phyloP scores from a whole-genome alignment of 805 yeast species.

The Ogataea dorogensis region DNA sequence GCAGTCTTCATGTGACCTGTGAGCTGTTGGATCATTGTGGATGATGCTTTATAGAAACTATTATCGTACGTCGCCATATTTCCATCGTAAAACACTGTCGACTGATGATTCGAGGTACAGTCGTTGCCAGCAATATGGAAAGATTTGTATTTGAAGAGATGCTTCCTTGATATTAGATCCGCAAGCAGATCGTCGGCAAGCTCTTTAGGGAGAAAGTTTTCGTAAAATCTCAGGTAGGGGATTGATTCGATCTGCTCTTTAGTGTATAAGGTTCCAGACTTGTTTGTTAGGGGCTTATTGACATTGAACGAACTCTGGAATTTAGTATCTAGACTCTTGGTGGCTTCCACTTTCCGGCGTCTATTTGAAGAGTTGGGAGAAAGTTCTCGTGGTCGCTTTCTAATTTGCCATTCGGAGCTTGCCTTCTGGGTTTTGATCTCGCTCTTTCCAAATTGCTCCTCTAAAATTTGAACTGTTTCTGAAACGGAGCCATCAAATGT shows the following conservation, averaged over 20 bases:
- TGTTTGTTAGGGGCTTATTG: slow-evolving; percentile 10
- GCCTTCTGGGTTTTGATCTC: not conserved
- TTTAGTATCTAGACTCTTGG: not conserved
- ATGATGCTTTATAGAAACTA: slow-evolving; percentile 18
- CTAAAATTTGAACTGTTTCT: slow-evolving; percentile 40
- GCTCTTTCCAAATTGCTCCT: slow-evolving; percentile 31
- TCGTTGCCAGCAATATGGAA: slow-evolving; percentile 64
- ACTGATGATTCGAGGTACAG: slow-evolving; percentile 57
- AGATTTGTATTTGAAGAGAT: slow-evolving; percentile 40
- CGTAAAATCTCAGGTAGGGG: slow-evolving; percentile 51
- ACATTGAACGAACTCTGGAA: not conserved
- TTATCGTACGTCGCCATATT: slow-evolving; percentile 25
- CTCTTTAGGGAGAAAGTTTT: slow-evolving; percentile 50
- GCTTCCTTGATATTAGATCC: slow-evolving; percentile 41
- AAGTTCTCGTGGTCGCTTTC: too few species aligned
- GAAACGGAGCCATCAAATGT: slow-evolving; percentile 54
- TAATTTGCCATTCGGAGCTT: not conserved
- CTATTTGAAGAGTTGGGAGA: too few species aligned
- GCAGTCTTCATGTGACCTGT: slow-evolving; percentile 38
- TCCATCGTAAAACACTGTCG: slow-evolving; percentile 28
- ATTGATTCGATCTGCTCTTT: slow-evolving; percentile 48
- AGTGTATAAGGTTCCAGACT: slow-evolving; percentile 39
- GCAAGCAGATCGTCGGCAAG: slow-evolving; percentile 46
- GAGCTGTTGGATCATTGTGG: slow-evolving; percentile 18
- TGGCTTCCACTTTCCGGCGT: too few species aligned